phyloP scores from a whole-genome alignment of 2,329 filamentous ascomycete genomes.

The Fusarium chlamydosporum region DNA sequence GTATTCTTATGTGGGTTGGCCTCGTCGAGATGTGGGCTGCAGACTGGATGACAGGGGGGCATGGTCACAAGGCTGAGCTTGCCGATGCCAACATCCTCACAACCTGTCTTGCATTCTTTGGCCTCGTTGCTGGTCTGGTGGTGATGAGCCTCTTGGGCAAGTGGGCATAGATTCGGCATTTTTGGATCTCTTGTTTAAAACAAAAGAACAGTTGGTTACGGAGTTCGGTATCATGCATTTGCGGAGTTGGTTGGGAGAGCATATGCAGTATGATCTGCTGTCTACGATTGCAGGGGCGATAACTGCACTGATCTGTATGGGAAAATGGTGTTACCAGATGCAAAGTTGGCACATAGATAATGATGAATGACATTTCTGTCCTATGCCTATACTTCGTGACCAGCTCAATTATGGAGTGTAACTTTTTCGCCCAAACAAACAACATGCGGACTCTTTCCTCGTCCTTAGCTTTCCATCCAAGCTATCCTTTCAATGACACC shows the following conservation, averaged over 20 bases:
- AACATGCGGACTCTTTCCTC: background rate
- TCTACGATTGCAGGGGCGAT: constrained; percentile 3
- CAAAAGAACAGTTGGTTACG: constrained; percentile 15
- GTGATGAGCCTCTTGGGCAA: constrained; percentile 82
- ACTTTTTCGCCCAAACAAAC: background rate
- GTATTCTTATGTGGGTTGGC: constrained; percentile 84
- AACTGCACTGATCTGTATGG: constrained; percentile 17
- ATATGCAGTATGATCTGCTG: constrained; percentile 18
- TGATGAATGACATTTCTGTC: constrained; percentile 14
- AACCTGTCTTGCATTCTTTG: constrained; percentile 65
- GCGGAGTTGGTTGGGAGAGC: constrained; percentile 31
- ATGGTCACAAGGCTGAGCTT: constrained; percentile 63
- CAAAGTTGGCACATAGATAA: constrained; percentile 15
- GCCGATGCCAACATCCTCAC: constrained; percentile 63
- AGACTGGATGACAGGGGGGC: constrained; percentile 74
- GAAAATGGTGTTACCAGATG: constrained; percentile 23
- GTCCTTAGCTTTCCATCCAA: background rate
- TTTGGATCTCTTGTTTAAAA: background rate
- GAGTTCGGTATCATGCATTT: constrained; percentile 22
- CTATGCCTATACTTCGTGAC: background rate
- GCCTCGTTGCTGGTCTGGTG: constrained; percentile 72
- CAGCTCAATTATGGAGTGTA: background rate
- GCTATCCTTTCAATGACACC: background rate
- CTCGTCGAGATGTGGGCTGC: constrained; percentile 84
- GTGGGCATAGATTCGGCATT: constrained; percentile 70